Evolutionary conservation across 768 basidiomycete species (phyloP).

Genomic region (Lactarius vividus): DNA sequence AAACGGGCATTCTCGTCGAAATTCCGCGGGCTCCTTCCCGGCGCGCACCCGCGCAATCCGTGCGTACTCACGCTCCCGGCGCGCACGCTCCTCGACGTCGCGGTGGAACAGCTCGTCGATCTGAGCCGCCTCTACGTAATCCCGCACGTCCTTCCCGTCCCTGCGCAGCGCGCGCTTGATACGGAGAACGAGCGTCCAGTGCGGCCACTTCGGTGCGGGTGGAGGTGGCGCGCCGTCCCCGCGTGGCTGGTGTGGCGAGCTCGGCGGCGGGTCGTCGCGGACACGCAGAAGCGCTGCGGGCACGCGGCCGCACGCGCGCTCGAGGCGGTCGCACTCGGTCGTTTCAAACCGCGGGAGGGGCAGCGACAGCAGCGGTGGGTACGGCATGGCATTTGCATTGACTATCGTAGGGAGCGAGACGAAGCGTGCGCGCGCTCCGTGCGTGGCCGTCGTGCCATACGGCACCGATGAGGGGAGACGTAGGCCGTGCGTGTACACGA

Average conservation of each 20-base stretch:
- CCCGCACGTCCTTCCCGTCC: slow-evolving; percentile 22
- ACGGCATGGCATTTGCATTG: background rate
- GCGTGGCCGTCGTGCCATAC: background rate
- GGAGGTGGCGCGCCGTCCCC: slow-evolving; percentile 7
- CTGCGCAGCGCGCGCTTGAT: slow-evolving; percentile 20
- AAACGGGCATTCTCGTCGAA: slow-evolving; percentile 8
- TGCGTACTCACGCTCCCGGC: slow-evolving; percentile 20
- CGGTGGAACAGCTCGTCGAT: slow-evolving; percentile 15
- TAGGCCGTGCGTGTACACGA: slow-evolving; percentile 11
- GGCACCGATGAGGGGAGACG: slow-evolving; percentile 9
- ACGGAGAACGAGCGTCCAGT: slow-evolving; percentile 18
- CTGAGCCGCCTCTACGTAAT: slow-evolving; percentile 22
- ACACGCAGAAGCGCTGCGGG: slow-evolving; percentile 2
- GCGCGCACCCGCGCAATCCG: slow-evolving; percentile 16
- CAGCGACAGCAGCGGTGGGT: background rate
- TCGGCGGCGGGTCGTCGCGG: slow-evolving; percentile 17
- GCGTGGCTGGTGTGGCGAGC: slow-evolving; percentile 22
- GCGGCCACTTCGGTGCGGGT: slow-evolving; percentile 23
- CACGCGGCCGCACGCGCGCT: slow-evolving; percentile 22
- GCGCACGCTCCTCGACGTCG: slow-evolving; percentile 23
- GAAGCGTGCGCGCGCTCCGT: slow-evolving; percentile 19
- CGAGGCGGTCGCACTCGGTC: slow-evolving; percentile 20
- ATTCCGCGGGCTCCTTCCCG: slow-evolving; percentile 9
- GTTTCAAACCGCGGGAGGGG: slow-evolving; percentile 8
- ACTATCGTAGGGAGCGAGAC: slow-evolving; percentile 17